Evolutionary conservation across 352 stramenopile genomes (phyloP).

Genomic region (Pythium grandisporangium): DNA sequence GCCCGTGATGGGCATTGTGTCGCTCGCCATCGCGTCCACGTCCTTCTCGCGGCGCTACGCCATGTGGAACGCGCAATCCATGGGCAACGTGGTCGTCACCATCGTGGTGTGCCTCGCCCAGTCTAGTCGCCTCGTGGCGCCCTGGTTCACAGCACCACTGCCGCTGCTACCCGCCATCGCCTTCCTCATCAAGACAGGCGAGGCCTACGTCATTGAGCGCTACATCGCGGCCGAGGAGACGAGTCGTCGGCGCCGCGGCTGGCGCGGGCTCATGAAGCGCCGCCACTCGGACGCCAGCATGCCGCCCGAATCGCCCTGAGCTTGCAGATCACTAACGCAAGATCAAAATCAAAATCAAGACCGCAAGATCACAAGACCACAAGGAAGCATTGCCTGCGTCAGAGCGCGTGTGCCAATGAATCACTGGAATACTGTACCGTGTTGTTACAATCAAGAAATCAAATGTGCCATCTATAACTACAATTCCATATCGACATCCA

Average conservation of each 20-base stretch:
- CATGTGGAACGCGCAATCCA: conserved; percentile 76
- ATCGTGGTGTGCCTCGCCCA: conserved; percentile 54
- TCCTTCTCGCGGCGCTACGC: conserved; percentile 62
- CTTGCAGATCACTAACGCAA: too few species aligned
- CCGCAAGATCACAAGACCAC: too few species aligned
- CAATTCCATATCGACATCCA: too few species aligned
- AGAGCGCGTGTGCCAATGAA: too few species aligned
- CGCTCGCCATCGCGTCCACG: conserved; percentile 56
- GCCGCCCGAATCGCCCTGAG: conserved; percentile 44
- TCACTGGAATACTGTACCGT: too few species aligned
- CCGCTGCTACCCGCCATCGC: conserved; percentile 59
- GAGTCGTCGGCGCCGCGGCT: conserved; percentile 55
- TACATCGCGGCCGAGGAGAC: conserved; percentile 80
- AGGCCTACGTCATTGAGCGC: conserved; percentile 59
- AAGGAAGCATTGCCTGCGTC: too few species aligned
- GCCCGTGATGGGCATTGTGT: conserved; percentile 67
- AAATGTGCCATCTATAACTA: too few species aligned
- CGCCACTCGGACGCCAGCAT: conserved; percentile 70
- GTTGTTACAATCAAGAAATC: too few species aligned
- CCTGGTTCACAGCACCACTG: conserved; percentile 70
- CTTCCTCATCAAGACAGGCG: conserved; percentile 53
- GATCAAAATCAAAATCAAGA: too few species aligned
- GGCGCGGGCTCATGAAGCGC: conserved; percentile 78
- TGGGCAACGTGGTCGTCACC: conserved; percentile 59
- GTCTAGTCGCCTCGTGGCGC: conserved; percentile 59